A percentile compares a stretch with the other conserved stretches of the same genome.
Conservation (phyloP, 257 asterid species). For the Plantago elongata region DNA sequence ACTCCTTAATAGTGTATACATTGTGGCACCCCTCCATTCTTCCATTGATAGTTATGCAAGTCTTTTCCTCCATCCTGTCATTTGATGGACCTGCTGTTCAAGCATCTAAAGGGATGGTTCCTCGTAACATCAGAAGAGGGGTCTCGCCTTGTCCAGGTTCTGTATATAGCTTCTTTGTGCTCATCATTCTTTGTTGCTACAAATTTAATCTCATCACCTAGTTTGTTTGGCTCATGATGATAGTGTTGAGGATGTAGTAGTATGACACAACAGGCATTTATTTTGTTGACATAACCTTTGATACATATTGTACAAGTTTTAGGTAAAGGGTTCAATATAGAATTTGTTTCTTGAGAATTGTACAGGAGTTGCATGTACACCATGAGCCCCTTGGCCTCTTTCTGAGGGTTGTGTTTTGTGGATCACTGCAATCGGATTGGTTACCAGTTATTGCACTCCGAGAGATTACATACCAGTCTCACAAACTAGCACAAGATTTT, state of each 20-base stretch:
- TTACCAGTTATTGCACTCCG: too few relatives aligned
- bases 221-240: constrained; percentile 1
- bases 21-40: constrained; percentile 5
- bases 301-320: background rate
- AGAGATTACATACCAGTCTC: too few relatives aligned
- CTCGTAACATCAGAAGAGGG: background rate
- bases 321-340: constrained; percentile 5
- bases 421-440: too few relatives aligned
- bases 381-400: too few relatives aligned
- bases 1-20: constrained; percentile 23
- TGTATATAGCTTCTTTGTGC: constrained; percentile 16
- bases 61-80: constrained; percentile 5
- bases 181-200: constrained; percentile 6
- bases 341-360: background rate
- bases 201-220: constrained; percentile 2
- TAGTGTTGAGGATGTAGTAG: constrained; percentile 18
- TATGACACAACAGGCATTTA: constrained; percentile 3
- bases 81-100: background rate
- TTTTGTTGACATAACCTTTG: constrained; percentile 2
- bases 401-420: too few relatives aligned
- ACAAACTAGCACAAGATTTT: too few relatives aligned
- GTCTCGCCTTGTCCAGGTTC: background rate
- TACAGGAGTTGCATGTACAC: background rate
- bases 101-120: too few relatives aligned
- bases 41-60: background rate